A percentile compares a stretch with the other conserved stretches of the same genome.
These are phyloP conservation scores for Pleurotus salmoneostramineus DNA, from an alignment of 768 basidiomycete species.

Conservation along the genomic window DNA sequence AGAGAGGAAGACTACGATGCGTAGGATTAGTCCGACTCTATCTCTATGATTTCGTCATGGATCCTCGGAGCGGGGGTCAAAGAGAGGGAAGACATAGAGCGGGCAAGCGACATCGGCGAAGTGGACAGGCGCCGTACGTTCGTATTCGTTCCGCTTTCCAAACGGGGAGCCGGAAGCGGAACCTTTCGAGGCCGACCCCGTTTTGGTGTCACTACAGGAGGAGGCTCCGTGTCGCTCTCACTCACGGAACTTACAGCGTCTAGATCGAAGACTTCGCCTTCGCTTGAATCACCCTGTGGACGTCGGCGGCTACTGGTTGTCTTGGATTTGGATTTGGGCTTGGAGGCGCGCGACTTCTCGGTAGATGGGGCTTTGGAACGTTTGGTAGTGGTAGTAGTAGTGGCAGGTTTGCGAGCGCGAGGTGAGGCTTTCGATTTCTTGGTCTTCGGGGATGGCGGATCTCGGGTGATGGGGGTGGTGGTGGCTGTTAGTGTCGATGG, in stretches of 20 bases:
- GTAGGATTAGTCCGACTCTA: slow-evolving; percentile 17
- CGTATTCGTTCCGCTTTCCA: not conserved
- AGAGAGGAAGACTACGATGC: not conserved
- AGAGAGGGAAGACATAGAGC: not conserved
- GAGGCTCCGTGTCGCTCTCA: slow-evolving; percentile 15
- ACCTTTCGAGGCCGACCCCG: slow-evolving; percentile 18
- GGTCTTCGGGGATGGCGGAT: not conserved
- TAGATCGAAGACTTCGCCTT: slow-evolving; percentile 21
- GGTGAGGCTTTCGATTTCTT: not conserved
- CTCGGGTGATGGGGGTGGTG: not conserved
- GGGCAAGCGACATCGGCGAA: not conserved
- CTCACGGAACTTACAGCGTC: slow-evolving; percentile 12
- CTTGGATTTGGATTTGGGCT: not conserved
- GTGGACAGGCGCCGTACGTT: not conserved
- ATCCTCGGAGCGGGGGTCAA: not conserved
- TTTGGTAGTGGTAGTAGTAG: no score
- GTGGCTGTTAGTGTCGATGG: not conserved
- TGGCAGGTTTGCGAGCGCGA: no score
- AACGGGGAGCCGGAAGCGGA: slow-evolving; percentile 5
- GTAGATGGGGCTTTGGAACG: no score
- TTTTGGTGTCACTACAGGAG: slow-evolving; percentile 17
- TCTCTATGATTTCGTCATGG: slow-evolving; percentile 8
- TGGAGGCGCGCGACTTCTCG: not conserved
- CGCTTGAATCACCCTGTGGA: slow-evolving; percentile 11
- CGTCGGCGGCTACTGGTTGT: slow-evolving; percentile 1